Base-by-base conservation (phyloP, 768 basidiomycete species). In the Termitomyces titanicus region DNA sequence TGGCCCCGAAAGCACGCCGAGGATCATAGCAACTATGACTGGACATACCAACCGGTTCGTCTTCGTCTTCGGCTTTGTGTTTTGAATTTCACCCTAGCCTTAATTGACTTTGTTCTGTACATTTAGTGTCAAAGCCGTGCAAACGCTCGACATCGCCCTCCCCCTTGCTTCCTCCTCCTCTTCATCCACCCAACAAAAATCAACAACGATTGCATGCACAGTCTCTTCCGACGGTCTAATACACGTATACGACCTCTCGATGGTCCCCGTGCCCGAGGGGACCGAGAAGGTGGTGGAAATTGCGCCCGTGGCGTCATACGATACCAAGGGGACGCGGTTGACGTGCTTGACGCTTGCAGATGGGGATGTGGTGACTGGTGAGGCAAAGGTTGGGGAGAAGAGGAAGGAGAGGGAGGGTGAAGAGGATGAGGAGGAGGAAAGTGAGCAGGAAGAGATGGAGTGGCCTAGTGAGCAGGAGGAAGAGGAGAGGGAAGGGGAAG, bases 161-260 rank as follows among this genome's bases (percentile, higher is more conserved):
- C 87, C 85, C 12, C 56, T 67, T 5, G 60, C 62, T 10, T n/a
- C 48, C 4, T 57, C 66, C 13, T 55, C 68, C 4, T 62, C 66
- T 15, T 24, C 24, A 20, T 20, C n/a, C 5, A 11, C n/a, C 5
- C 33, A 5, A n/a, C 68, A 18, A 31, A 61, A 59, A 42, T 75
- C 77, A 8, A 89, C 86, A 10, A 89, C 83, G 0, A 72, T 90
- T 22, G 79, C 84, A 3, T 81, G 84, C 59, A 89, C 93, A 2
- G 85, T 83, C 15, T 98, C 94, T 0, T 97, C 96, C 0, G 97
- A 98, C 56, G 97, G 97, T 7, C 83, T 84, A n/a, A 81, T 94
- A 53, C 81, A 84, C 59, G 64, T 94, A 18, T 94, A 86, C 68
- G 88, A 94, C 67, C 71, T 93, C 53, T 77, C 79, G 2, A 63